Percentiles rank a stretch among this genome's conserved stretches.
Evolutionary conservation across 2,329 filamentous ascomycete species (phyloP).

Genomic region (Sordariomycetes sp.): DNA sequence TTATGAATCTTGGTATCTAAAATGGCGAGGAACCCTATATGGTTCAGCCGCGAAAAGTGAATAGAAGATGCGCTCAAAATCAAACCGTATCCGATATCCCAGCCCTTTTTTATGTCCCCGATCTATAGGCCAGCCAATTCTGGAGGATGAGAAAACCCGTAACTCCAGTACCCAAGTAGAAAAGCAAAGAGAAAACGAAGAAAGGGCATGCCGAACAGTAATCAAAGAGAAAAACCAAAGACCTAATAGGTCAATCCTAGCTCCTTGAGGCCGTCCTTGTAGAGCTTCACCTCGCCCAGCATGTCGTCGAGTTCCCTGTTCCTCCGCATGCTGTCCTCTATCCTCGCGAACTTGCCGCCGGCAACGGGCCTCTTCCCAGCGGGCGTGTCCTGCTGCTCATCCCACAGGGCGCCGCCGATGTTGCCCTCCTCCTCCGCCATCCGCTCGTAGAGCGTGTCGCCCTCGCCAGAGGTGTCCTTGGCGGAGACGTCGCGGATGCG

Average conservation of each 20-base stretch:
- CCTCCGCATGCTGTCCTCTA: constrained; percentile 58
- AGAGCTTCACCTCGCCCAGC: constrained; percentile 60
- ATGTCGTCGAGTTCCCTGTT: constrained; percentile 63
- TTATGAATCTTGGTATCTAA: background rate
- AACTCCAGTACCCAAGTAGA: background rate
- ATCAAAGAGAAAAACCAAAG: background rate
- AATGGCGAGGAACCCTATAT: background rate
- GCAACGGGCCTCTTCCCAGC: constrained; percentile 27
- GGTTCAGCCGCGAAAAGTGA: background rate
- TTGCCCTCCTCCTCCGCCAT: constrained; percentile 81
- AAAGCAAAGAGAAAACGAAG: background rate
- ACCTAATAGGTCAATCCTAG: constrained; percentile 16
- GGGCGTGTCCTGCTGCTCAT: constrained; percentile 15
- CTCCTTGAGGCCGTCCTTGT: constrained; percentile 36
- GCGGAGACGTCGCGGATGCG: constrained; percentile 43
- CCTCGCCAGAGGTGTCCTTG: constrained; percentile 26
- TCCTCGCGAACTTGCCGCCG: constrained; percentile 47
- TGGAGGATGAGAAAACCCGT: background rate
- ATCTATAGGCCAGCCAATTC: background rate
- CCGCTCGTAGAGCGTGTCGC: constrained; percentile 67
- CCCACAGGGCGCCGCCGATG: constrained; percentile 57
- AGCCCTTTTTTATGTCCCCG: background rate
- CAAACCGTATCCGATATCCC: background rate
- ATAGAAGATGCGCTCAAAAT: background rate
- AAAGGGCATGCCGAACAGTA: background rate